phyloP scores from a whole-genome alignment of 140 eudicot species.

The Cichorium intybus region DNA sequence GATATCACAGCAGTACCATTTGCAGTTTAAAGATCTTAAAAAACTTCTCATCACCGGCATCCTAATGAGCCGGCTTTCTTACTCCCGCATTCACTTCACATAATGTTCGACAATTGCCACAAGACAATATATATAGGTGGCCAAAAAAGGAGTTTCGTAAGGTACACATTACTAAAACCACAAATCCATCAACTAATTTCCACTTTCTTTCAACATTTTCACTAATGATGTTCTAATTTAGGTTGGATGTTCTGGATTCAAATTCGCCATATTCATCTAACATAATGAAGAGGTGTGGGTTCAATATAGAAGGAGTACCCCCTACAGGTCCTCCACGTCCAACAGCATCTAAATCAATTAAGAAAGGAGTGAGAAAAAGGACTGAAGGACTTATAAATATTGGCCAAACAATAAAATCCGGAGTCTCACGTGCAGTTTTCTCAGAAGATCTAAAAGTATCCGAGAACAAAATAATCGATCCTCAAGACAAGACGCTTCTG shows the following conservation, averaged over 20 bases:
- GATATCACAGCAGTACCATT: background rate
- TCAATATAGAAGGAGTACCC: conserved; percentile 56
- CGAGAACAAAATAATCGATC: conserved; percentile 75
- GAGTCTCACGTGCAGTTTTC: conserved; percentile 76
- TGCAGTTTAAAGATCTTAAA: background rate
- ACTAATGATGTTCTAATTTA: conserved; percentile 17
- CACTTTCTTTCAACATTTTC: background rate
- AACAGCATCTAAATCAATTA: conserved; percentile 59
- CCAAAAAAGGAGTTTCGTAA: conserved; percentile 48
- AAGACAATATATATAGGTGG: conserved; percentile 48
- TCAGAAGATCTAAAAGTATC: conserved; percentile 88
- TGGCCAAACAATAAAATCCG: conserved; percentile 60
- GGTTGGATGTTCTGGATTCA: conserved; percentile 53
- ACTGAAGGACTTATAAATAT: conserved; percentile 81
- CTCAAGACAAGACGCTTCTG: conserved; percentile 77
- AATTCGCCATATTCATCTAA: conserved; percentile 38
- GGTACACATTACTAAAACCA: conserved; percentile 32
- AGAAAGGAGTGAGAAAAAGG: conserved; percentile 61
- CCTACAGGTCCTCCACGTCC: conserved; percentile 39
- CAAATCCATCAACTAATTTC: background rate
- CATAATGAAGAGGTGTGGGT: conserved; percentile 51
- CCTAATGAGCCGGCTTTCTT: conserved; percentile 19
- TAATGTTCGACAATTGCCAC: conserved; percentile 40
- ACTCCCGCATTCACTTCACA: conserved; percentile 7
- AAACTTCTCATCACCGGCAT: background rate